phyloP scores from a whole-genome alignment of 2,329 filamentous ascomycete genomes.

The Neonectria ditissima region DNA sequence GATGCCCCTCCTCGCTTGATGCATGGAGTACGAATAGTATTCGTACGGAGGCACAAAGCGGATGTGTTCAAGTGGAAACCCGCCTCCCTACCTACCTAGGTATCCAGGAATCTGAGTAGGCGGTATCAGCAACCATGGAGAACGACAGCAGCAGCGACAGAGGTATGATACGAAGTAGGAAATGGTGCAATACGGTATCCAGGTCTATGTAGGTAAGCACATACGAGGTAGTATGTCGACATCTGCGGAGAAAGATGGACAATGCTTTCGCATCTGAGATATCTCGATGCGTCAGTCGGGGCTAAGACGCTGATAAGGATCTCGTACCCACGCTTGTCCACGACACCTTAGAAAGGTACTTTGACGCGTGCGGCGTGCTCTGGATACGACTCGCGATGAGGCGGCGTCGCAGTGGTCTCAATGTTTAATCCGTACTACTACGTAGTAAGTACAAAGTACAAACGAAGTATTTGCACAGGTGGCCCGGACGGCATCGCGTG shows the following conservation, averaged over 20 bases:
- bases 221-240: not conserved
- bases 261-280: slow-evolving; percentile 5
- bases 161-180: not conserved
- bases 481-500: not conserved
- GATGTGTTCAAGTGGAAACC: not conserved
- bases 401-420: not conserved
- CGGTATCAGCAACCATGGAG: not conserved
- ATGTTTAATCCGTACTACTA: not conserved
- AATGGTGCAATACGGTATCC: not conserved
- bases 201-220: too few relatives aligned
- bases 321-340: slow-evolving; percentile 13
- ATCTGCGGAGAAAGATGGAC: slow-evolving; percentile 4
- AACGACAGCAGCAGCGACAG: slow-evolving; percentile 1
- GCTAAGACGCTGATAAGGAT: not conserved
- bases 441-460: not conserved
- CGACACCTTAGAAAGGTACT: slow-evolving; percentile 1
- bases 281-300: not conserved
- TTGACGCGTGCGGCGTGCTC: slow-evolving; percentile 11
- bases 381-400: slow-evolving; percentile 1
- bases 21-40: not conserved
- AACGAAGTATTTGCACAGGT: not conserved
- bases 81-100: not conserved
- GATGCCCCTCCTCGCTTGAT: slow-evolving; percentile 1
- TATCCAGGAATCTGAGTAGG: not conserved
- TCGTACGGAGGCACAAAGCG: not conserved